These are phyloP conservation scores for Chondrus crispus DNA, from an alignment of 23 red algal species.

Conservation along the genomic window DNA sequence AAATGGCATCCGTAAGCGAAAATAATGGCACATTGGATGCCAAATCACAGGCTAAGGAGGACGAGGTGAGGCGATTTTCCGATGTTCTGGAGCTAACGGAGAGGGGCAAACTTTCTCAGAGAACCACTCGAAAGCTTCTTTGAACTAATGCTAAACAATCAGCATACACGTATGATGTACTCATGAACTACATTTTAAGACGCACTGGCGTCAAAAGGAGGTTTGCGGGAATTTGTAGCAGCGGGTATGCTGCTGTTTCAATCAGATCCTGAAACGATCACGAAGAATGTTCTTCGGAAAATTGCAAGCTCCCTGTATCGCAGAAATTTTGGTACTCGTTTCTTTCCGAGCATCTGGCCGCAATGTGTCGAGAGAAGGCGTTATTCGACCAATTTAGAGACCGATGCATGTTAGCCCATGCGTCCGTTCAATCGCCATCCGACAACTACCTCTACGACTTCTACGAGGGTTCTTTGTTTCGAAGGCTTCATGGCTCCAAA, in stretches of 20 bases:
- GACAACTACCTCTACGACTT: not conserved
- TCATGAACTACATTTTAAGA: not conserved
- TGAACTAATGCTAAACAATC: not conserved
- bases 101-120: not conserved
- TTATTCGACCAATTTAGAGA: not conserved
- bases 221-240: not conserved
- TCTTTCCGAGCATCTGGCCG: not conserved
- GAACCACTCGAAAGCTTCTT: not conserved
- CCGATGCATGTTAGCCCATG: not conserved
- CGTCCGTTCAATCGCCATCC: not conserved
- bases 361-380: not conserved
- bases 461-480: not conserved
- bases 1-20: too few relatives aligned
- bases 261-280: not conserved
- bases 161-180: not conserved
- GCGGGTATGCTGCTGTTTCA: not conserved
- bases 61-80: not conserved
- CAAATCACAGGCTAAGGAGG: too few relatives aligned
- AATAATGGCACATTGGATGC: too few relatives aligned
- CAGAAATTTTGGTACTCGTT: not conserved
- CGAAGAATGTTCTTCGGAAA: not conserved
- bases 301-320: too few relatives aligned
- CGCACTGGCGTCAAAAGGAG: not conserved
- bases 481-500: not conserved
- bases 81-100: not conserved